A percentile compares a stretch with the other conserved stretches of the same genome.
These are phyloP conservation scores for Pseudonitzschia delicatissima DNA, from an alignment of 108 stramenopile species.

Conservation along the genomic window DNA sequence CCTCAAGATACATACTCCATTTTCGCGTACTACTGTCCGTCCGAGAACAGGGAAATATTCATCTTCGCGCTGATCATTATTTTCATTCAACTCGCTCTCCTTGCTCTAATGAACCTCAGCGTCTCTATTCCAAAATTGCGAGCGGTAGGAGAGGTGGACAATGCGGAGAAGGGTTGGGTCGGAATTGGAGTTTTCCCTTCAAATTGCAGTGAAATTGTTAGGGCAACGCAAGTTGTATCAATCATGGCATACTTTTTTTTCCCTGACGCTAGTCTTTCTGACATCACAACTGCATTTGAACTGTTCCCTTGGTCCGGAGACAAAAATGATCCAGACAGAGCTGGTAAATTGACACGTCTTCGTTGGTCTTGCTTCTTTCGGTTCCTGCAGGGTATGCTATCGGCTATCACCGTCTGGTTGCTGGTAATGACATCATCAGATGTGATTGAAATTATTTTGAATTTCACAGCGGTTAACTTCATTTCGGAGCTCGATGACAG, in stretches of 20 bases:
- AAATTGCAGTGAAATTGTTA: neutral
- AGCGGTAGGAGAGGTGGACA: neutral
- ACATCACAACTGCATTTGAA: neutral
- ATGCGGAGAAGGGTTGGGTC: neutral
- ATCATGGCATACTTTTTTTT: neutral
- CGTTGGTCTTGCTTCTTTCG: neutral
- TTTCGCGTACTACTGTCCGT: neutral
- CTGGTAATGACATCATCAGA: neutral
- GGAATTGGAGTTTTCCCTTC: neutral
- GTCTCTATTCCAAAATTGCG: neutral
- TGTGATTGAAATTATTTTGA: neutral
- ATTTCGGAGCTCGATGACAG: neutral
- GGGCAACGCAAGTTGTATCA: neutral
- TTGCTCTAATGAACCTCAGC: neutral
- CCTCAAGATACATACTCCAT: neutral
- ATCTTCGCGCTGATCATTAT: neutral
- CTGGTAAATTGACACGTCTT: neutral
- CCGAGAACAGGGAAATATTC: neutral
- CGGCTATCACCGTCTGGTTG: neutral
- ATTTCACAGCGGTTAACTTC: neutral
- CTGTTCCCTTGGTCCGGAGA: neutral
- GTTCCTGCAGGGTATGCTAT: neutral
- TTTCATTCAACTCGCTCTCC: neutral
- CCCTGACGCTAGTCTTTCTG: neutral
- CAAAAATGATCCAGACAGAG: neutral